phyloP scores from a whole-genome alignment of 2,329 filamentous ascomycete species.

The Exophiala lecanii-corni region DNA sequence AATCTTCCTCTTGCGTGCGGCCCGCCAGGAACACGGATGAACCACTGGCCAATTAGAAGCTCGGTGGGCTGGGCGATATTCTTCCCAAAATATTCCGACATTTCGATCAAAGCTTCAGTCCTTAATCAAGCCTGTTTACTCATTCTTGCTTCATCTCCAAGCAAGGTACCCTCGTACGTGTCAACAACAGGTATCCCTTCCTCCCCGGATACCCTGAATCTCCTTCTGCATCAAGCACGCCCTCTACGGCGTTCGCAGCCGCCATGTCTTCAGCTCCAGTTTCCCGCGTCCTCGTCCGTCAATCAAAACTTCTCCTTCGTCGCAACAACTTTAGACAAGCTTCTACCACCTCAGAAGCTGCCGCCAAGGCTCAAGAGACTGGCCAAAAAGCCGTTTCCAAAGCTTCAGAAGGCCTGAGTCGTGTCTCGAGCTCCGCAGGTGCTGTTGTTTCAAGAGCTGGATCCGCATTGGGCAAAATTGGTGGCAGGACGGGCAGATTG shows the following conservation, averaged over 20 bases:
- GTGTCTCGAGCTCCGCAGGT: constrained; percentile 74
- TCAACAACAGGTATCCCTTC: no score
- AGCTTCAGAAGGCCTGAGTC: constrained; percentile 76
- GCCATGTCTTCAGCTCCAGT: constrained; percentile 40
- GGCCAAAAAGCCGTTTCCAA: constrained; percentile 48
- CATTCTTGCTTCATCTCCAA: constrained; percentile 27
- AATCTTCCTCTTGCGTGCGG: no score
- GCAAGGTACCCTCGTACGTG: no score
- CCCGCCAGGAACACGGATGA: background rate
- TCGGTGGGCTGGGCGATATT: constrained; percentile 8
- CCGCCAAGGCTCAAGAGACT: constrained; percentile 42
- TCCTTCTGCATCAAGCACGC: background rate
- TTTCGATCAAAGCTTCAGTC: constrained; percentile 9
- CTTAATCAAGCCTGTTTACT: constrained; percentile 30
- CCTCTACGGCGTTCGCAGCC: constrained; percentile 24
- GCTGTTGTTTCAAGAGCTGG: constrained; percentile 71
- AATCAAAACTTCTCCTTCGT: constrained; percentile 45
- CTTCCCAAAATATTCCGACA: constrained; percentile 17
- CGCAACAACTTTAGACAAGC: constrained; percentile 42
- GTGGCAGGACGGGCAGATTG: constrained; percentile 75
- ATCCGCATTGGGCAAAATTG: constrained; percentile 67
- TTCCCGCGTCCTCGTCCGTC: constrained; percentile 43
- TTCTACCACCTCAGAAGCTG: constrained; percentile 43
- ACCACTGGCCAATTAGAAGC: constrained; percentile 17
- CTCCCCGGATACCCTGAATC: no score